Evolutionary conservation across 495 filamentous ascomycete species (phyloP), one percentile per base, ranked within the genome.

Genomic region (Astrothelium macrocarpum): DNA sequence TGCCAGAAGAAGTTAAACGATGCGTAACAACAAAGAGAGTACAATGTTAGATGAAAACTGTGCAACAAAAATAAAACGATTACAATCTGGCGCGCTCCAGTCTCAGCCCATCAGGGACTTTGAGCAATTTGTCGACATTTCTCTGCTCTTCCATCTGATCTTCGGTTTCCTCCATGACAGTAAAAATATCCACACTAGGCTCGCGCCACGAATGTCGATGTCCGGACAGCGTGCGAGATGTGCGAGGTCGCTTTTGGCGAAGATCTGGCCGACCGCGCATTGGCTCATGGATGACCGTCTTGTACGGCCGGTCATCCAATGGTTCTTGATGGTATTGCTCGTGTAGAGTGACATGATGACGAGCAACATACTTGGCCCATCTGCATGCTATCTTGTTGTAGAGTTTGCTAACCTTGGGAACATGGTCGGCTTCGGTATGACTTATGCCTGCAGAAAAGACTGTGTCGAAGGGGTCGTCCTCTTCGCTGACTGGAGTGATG

Each of bases 191-290:
- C 28, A 70, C 70, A 62, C 74, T 75, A 31, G 75, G 76, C 64
- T 76, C 74, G 32, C 73, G 61, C 76, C 76, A 78, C 34, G 72
- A 71, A 64, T 76, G 73, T 18, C 73, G 71, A 53, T 71, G 71
- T 32, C 74, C 72, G 7, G 75, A 74, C 28, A 71, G 65, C 18
- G 71, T 76, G 29, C 72, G 64, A 39, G 43, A 71, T 62, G 53
- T 53, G 39, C 68, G 64, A 59, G 53, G 64, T 53, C 23, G 49
- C 20, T 9, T 56, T 25, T 56, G 20, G 12, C 49, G 20, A 56
- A 56, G n/a, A 25, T 56, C 49, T 56, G 49, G 20, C 7, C 49
- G 49, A 29, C 49, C 49, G 49, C 49, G 49, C 25, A 20, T 9
- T 3, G 49, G 49, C 1, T 56, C 49, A 2, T 28, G 23, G 25